Conservation (phyloP, 305 asterid genomes). For the Rubia peregrina region DNA sequence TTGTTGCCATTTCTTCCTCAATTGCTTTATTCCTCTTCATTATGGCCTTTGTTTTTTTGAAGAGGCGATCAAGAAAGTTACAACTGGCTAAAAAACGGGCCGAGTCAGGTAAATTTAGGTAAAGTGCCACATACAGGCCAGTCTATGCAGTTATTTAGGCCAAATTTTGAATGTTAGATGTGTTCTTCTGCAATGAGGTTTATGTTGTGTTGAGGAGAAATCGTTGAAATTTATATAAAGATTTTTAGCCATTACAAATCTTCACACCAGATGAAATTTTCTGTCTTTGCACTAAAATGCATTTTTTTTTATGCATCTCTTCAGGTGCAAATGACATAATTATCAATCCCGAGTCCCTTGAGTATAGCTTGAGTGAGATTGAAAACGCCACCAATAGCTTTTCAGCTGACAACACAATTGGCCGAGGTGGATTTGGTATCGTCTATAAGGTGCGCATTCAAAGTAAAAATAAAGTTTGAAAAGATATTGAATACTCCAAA, state of each 20-base stretch:
- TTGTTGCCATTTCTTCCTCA: slow-evolving; percentile 11
- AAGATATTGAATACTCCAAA: no score
- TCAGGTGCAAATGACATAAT: background rate
- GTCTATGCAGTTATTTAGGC: no score
- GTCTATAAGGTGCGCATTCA: slow-evolving; percentile 33
- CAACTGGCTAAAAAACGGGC: background rate
- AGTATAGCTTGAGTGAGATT: slow-evolving; percentile 26
- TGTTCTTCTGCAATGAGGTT: background rate
- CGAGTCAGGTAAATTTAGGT: background rate
- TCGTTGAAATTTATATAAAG: no score
- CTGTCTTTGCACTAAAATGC: no score
- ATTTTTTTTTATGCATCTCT: no score
- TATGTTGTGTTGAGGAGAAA: no score
- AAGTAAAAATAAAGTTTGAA: background rate
- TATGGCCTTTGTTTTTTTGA: slow-evolving; percentile 1
- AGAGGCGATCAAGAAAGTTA: background rate
- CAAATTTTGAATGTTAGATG: no score
- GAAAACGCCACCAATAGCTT: slow-evolving; percentile 35
- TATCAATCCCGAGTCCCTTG: slow-evolving; percentile 27
- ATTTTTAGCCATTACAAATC: no score
- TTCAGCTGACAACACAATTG: slow-evolving; percentile 31
- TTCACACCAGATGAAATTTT: no score
- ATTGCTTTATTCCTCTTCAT: slow-evolving; percentile 1
- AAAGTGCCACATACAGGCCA: no score
- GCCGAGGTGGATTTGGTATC: slow-evolving; percentile 46